Evolutionary conservation across 2,329 filamentous ascomycete genomes (phyloP).

Genomic region (Raffaelea ambrosiae): DNA sequence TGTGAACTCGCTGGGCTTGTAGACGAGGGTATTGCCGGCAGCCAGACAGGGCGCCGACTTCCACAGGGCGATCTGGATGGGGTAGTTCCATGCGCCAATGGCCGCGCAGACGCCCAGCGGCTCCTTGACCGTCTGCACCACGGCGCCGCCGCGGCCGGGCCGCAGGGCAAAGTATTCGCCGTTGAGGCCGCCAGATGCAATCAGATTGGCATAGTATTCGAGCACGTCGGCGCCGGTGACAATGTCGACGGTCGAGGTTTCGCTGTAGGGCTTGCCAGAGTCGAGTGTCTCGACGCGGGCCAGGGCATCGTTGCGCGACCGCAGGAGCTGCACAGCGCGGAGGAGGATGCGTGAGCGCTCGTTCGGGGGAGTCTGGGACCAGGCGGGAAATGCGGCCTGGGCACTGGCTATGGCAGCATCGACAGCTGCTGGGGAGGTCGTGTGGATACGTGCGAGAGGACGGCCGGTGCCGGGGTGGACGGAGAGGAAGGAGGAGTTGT

Average conservation of each 20-base stretch:
- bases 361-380: constrained; percentile 68
- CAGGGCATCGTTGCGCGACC: constrained; percentile 69
- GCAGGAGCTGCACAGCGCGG: constrained; percentile 64
- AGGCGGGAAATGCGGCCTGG: constrained; percentile 60
- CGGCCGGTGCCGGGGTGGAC: constrained; percentile 64
- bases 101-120: constrained; percentile 22
- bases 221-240: constrained; percentile 26
- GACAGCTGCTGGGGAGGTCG: constrained; percentile 52
- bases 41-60: constrained; percentile 35
- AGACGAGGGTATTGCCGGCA: constrained; percentile 33
- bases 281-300: constrained; percentile 74
- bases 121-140: constrained; percentile 28
- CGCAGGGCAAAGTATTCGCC: constrained; percentile 29
- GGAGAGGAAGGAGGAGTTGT: constrained; percentile 57
- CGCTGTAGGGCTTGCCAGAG: constrained; percentile 77
- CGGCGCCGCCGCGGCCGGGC: constrained; percentile 33
- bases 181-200: constrained; percentile 14
- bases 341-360: constrained; percentile 71
- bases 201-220: constrained; percentile 34
- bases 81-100: constrained; percentile 32
- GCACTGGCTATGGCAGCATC: constrained; percentile 68
- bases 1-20: constrained; percentile 35
- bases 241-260: constrained; percentile 78
- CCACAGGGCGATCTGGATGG: constrained; percentile 25
- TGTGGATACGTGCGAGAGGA: constrained; percentile 62